Base-by-base conservation (phyloP, 164 flowering plant genomes). In the Brasenia schreberi region DNA sequence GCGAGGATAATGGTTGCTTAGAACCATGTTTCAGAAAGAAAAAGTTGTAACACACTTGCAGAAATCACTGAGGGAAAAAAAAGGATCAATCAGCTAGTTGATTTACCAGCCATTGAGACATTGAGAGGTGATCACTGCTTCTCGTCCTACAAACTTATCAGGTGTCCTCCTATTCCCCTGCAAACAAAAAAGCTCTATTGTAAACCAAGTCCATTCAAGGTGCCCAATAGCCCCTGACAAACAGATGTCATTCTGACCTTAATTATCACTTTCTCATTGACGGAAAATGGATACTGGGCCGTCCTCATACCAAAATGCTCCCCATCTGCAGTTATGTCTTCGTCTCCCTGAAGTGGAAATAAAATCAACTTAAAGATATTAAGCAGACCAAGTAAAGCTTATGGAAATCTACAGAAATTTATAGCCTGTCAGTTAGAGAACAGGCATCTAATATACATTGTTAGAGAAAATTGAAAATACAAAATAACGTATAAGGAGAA, bases 31-130 rank as follows among this genome's bases (percentile, higher is more conserved):
- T 33, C 39, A 33, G 39, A 33, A 33, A 33, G 39, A 33, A 33
- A 33, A 33, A 33, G 39, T 33, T 33, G 39, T 33, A 1, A 2
- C 39, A 33, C 39, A 33, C 39, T 33, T 33, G 39, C 39, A 33
- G 56, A 49, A 49, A 5, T 14, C 10, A 6, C 56, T 49, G 56
- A 7, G 10, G 10, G 56, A 14, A 49, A 9, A 45, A 49, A 49
- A 33, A 33, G 39, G 39, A 33, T 49, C 16, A 5, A 5, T 9
- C 10, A 5, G 10, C 16, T 49, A 14, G 16, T 49, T 6, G 16
- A 82, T 90, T 84, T 64, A 92, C 98, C 98, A 93, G 79, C 97
- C 98, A 83, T 93, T 93, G 60, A 93, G 89, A 79, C 96, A 86
- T 66, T 90, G 97, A 49, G 97, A 87, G 64, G 97, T 88, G 58